Evolutionary conservation across 2,329 filamentous ascomycete species (phyloP).

Genomic region (Didymella lethalis): DNA sequence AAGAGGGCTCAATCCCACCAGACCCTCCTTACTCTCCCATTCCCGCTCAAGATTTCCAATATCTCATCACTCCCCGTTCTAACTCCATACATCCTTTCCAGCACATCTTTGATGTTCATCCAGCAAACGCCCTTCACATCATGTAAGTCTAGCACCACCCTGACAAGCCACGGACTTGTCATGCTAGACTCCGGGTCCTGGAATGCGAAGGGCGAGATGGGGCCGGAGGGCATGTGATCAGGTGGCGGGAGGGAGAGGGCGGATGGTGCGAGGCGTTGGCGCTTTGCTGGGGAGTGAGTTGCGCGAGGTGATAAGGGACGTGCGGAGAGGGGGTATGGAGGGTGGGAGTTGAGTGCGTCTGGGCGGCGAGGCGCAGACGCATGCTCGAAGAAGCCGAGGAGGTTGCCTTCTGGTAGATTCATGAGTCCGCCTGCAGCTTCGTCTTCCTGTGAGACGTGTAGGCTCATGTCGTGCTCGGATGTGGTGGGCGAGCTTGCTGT

Average conservation of each 20-base stretch:
- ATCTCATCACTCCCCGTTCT: constrained; percentile 47
- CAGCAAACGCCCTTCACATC: constrained; percentile 48
- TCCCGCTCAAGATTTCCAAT: constrained; percentile 45
- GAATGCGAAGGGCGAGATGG: constrained; percentile 38
- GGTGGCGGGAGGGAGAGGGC: not conserved
- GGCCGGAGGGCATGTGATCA: not conserved
- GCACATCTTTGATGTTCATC: constrained; percentile 48
- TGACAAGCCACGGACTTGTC: constrained; percentile 49
- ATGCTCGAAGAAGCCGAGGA: constrained; percentile 11
- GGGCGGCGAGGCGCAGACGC: constrained; percentile 1
- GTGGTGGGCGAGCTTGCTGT: constrained; percentile 37
- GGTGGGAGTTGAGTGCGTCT: constrained; percentile 10
- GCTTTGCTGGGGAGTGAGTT: constrained; percentile 2
- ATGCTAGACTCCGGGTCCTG: constrained; percentile 41
- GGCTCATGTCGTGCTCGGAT: constrained; percentile 19
- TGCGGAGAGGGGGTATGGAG: not conserved
- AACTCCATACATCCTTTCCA: constrained; percentile 46
- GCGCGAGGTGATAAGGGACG: not conserved
- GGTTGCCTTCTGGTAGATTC: constrained; percentile 9
- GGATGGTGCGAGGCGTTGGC: constrained; percentile 6
- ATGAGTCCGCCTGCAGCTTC: constrained; percentile 6
- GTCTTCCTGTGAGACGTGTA: constrained; percentile 9
- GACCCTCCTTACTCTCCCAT: constrained; percentile 43
- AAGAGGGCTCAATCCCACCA: constrained; percentile 46
- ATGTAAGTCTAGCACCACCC: constrained; percentile 47